Percentiles rank a stretch among this genome's conserved stretches.
phyloP scores from a whole-genome alignment of 2,329 filamentous ascomycete genomes.

The Orbilia ellipsospora region DNA sequence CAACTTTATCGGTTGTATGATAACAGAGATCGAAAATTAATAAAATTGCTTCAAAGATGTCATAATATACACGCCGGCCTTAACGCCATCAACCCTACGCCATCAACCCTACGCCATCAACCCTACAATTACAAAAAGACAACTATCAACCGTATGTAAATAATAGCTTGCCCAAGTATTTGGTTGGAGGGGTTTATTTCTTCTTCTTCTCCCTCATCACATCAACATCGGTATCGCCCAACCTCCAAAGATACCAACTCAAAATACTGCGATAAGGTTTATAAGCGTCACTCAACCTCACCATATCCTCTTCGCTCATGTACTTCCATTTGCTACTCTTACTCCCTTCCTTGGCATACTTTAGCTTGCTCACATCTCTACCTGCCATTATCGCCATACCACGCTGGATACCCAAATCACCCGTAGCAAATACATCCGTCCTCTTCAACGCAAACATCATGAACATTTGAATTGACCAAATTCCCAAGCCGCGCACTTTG shows the following conservation, averaged over 20 bases:
- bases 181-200: background rate
- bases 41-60: too few species aligned
- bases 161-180: background rate
- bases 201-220: slow-evolving; percentile 62
- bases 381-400: slow-evolving; percentile 92
- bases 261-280: slow-evolving; percentile 74
- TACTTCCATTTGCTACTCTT: slow-evolving; percentile 90
- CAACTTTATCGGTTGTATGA: slow-evolving; percentile 9
- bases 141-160: background rate
- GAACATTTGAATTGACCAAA: slow-evolving; percentile 98
- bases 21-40: slow-evolving; percentile 1
- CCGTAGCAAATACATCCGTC: slow-evolving; percentile 91
- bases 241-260: slow-evolving; percentile 79
- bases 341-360: slow-evolving; percentile 70
- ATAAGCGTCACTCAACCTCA: slow-evolving; percentile 81
- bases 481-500: slow-evolving; percentile 85
- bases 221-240: slow-evolving; percentile 79
- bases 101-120: too few species aligned
- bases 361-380: slow-evolving; percentile 83
- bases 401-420: slow-evolving; percentile 91
- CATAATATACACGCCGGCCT: too few species aligned
- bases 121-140: too few species aligned
- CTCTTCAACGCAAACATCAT: slow-evolving; percentile 93
- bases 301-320: slow-evolving; percentile 93
- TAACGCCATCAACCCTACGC: too few species aligned